Evolutionary conservation across 192 early-diverging fungal species (phyloP).

Genomic region (Backusella sp.): DNA sequence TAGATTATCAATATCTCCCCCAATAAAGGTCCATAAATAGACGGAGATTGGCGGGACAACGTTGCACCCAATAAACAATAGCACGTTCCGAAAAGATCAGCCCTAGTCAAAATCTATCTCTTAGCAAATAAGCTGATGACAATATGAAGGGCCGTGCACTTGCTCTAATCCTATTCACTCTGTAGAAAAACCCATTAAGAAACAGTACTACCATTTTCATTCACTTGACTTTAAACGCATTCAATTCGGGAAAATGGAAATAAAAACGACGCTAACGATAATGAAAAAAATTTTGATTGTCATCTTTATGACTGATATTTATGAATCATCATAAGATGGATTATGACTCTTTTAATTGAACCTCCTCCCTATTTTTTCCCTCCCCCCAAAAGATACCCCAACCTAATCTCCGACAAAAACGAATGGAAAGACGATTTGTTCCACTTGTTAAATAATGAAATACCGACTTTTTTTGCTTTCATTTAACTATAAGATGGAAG

Average conservation of each 20-base stretch:
- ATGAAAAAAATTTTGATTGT: background rate
- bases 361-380: background rate
- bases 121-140: background rate
- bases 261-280: background rate
- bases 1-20: background rate
- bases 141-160: background rate
- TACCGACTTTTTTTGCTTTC: background rate
- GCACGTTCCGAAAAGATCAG: background rate
- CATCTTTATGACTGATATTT: slow-evolving; percentile 7
- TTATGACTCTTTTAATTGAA: slow-evolving; percentile 1
- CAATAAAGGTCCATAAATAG: background rate
- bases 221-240: background rate
- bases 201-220: background rate
- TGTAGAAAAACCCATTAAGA: background rate
- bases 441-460: background rate
- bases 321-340: background rate
- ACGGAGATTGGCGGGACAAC: background rate
- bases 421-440: background rate
- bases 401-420: background rate
- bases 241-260: background rate
- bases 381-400: background rate
- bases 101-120: background rate
- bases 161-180: background rate
- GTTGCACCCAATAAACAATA: background rate
- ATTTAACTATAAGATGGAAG: background rate